Conservation (phyloP, 345 rosid genomes). For the Tarenaya hassleriana region DNA sequence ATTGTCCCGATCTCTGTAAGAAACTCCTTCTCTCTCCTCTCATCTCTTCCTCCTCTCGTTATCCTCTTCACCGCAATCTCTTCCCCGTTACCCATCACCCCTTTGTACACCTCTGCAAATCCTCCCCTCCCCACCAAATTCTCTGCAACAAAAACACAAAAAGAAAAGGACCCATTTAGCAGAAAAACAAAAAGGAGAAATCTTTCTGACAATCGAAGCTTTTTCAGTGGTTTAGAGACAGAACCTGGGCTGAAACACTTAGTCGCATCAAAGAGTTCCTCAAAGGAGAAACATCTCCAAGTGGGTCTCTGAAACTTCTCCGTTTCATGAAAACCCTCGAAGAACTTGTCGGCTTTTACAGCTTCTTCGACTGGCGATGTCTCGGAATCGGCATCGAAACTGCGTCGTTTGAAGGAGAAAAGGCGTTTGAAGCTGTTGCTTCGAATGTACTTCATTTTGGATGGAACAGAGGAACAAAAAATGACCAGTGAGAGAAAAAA, state of each 20-base stretch:
- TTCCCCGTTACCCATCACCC: conserved; percentile 43
- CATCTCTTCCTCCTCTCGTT: conserved; percentile 50
- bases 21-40: conserved; percentile 86
- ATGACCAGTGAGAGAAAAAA: conserved; percentile 1
- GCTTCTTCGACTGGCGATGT: conserved; percentile 9
- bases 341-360: conserved; percentile 22
- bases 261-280: conserved; percentile 76
- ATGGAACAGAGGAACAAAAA: conserved; percentile 14
- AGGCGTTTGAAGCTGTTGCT: conserved; percentile 78
- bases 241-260: conserved; percentile 62
- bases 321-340: conserved; percentile 28
- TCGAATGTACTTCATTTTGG: conserved; percentile 66
- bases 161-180: not conserved
- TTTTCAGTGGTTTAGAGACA: not conserved
- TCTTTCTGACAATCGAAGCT: no score
- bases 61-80: conserved; percentile 85
- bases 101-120: conserved; percentile 86
- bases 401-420: conserved; percentile 60
- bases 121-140: conserved; percentile 90
- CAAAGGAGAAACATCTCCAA: conserved; percentile 89
- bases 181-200: not conserved
- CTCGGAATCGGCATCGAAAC: conserved; percentile 41
- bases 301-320: conserved; percentile 50
- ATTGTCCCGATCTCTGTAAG: conserved; percentile 90
- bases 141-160: conserved; percentile 29